phyloP scores from a whole-genome alignment of 352 stramenopile genomes.

The Phytophthora pisi region DNA sequence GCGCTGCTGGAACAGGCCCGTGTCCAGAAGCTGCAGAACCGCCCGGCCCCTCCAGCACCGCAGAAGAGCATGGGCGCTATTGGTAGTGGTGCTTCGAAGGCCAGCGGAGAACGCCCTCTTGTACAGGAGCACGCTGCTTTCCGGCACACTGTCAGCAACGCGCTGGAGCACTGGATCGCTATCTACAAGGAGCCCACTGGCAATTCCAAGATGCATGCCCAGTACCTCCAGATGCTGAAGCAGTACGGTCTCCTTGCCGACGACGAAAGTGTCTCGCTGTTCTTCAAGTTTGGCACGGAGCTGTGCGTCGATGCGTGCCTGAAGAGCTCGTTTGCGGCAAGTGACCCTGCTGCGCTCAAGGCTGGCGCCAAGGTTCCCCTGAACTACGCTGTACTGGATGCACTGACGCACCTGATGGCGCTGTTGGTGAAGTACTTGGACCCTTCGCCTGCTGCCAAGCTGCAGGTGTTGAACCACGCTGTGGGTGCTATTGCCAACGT shows the following conservation, averaged over 20 bases:
- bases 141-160: conserved; percentile 88
- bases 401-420: conserved; percentile 96
- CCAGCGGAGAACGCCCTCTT: conserved; percentile 41
- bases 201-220: conserved; percentile 95
- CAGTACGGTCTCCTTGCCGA: conserved; percentile 96
- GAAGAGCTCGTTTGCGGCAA: conserved; percentile 81
- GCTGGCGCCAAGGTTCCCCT: conserved; percentile 56
- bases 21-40: conserved; percentile 50
- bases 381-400: conserved; percentile 96
- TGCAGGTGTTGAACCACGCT: conserved; percentile 95
- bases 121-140: conserved; percentile 84
- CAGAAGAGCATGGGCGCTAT: conserved; percentile 68
- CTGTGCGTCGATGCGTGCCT: conserved; percentile 97
- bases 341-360: conserved; percentile 42
- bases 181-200: conserved; percentile 94
- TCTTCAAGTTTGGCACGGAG: conserved; percentile 96
- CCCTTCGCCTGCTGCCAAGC: conserved; percentile 68
- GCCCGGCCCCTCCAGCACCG: conserved; percentile 21
- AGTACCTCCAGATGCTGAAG: conserved; percentile 97
- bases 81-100: conserved; percentile 46
- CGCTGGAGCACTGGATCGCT: conserved; percentile 98
- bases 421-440: conserved; percentile 96
- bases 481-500: conserved; percentile 94
- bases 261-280: conserved; percentile 97
- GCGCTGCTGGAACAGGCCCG: conserved; percentile 82